Base-by-base conservation (phyloP, 208 protist species). In the Crithidia bombi region DNA sequence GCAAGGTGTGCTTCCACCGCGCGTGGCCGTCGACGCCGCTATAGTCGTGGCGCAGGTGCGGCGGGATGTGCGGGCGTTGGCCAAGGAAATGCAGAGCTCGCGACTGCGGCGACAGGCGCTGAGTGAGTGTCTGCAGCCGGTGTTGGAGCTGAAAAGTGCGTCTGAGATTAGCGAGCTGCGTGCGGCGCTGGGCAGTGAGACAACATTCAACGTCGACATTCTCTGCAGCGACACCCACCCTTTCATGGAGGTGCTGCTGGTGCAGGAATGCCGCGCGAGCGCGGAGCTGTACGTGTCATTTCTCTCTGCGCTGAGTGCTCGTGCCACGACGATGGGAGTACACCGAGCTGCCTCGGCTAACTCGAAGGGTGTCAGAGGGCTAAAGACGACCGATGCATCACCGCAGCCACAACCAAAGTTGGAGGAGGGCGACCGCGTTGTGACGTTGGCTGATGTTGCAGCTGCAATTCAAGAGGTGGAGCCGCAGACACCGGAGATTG, bases 181-280 rank as follows among this genome's bases (percentile, higher is more conserved):
- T 17, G 41, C 73, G 4, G 66, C 81, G 0, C 63, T 95, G 11
- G 84, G 86, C 3, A 44, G 65, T 5, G 87, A 95, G 59, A 76
- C 76, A 15, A 87, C 90, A 2, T 84, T 92, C 55, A 87, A 86
- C 76, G 82, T 87, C 17, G 54, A 61, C 19, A 28, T 70, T 3
- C 58, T 95, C 5, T 81, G 59, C 39, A 51, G 58, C 15, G 81
- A 86, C 23, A 43, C 56, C 12, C 74, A 85, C 36, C 78, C 74
- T 5, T 95, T 95, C 63, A 86, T 92, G 76, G 67, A 73, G 23
- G 85, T 85, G 33, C 73, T 95, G 28, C 83, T 93, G n/a, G 76
- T 83, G 46, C 87, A 93, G 64, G 85, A 90, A 55, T 93, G 86
- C 67, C 64, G 62, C 12, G 73, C 68, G 23, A 68, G 74, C 43